Base-by-base conservation (phyloP, 345 rosid genomes). In the Lepidium africanum region DNA sequence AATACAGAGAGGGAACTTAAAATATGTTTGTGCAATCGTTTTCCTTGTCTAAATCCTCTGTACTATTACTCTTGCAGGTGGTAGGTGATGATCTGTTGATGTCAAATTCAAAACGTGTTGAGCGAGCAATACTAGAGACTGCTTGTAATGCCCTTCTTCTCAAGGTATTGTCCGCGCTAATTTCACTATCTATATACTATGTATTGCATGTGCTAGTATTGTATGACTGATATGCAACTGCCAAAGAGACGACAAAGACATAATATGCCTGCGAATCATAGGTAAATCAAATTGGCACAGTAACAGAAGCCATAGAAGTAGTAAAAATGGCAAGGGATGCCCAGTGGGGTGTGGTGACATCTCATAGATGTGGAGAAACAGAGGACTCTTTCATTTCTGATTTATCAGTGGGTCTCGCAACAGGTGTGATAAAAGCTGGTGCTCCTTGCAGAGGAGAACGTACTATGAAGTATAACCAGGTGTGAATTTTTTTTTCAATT, bases 381-480 rank as follows among this genome's bases (percentile, higher is more conserved):
- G 88, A 83, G 68, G 99, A 94, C 73, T 82, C 96, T 68, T 94
- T 91, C 80, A 86, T 89, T 53, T 83, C 97, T 7, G 97, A 94
- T 81, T 82, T 94, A 66, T 83, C 97, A 27, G 97, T 94, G 53
- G 99, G 97, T 63, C 79, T 94, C 38, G 81, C 85, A 38, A 78
- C 93, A 3, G 94, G 91, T 71, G 92, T 84, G 80, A 87, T 94
- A 69, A 91, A 91, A 81, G 86, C 96, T 50, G 99, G 99, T 63
- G 99, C 97, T 79, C 99, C 99, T 67, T 88, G 92, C 83, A 80
- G 99, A 66, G 97, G 99, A 69, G 99, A 94, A 81, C 83, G 97
- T 40, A 67, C 92, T 46, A 89, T 89, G 52, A 94, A 94, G 73
- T 94, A 91, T 82, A 94, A 94, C 72, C 97, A 94, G 97, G 99